A percentile compares a stretch with the other conserved stretches of the same genome.
These are phyloP conservation scores for Tolypocladium inflatum DNA, from an alignment of 2,329 filamentous ascomycete genomes.

Conservation along the genomic window DNA sequence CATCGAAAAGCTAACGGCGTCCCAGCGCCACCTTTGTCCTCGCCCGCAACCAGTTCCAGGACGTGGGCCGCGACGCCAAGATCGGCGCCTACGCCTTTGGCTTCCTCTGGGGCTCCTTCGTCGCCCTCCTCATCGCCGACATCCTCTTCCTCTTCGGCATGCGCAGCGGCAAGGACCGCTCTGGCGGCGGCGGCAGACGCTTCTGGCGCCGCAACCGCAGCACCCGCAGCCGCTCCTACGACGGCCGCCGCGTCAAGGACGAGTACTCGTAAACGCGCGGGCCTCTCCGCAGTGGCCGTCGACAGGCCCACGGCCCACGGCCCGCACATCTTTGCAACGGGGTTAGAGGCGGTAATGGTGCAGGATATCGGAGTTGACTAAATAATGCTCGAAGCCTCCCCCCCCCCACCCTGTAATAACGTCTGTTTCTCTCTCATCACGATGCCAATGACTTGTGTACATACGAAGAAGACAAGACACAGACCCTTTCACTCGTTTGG, in stretches of 20 bases:
- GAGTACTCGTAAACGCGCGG: constrained; percentile 45
- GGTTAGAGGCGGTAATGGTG: neutral
- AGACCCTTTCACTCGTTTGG: neutral
- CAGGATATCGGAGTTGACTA: neutral
- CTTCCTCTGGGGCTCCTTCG: constrained; percentile 67
- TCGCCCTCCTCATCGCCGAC: constrained; percentile 54
- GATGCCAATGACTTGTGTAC: neutral
- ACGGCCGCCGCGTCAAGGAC: constrained; percentile 56
- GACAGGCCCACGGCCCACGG: neutral
- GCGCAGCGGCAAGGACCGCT: constrained; percentile 33
- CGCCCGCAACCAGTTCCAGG: constrained; percentile 56
- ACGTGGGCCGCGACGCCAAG: constrained; percentile 42
- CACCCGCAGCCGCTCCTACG: constrained; percentile 28
- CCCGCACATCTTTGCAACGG: neutral
- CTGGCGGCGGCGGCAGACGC: constrained; percentile 11
- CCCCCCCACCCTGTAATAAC: neutral
- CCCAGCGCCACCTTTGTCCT: constrained; percentile 51
- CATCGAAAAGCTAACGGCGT: neutral
- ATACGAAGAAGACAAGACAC: neutral
- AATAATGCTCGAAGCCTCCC: neutral
- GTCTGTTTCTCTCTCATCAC: neutral
- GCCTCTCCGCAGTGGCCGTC: neutral
- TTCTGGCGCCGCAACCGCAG: constrained; percentile 19
- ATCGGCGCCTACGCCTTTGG: constrained; percentile 63
- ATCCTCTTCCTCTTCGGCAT: constrained; percentile 59